phyloP scores from a whole-genome alignment of 371 early-diverging fungal species.

The Mortierella sp. region DNA sequence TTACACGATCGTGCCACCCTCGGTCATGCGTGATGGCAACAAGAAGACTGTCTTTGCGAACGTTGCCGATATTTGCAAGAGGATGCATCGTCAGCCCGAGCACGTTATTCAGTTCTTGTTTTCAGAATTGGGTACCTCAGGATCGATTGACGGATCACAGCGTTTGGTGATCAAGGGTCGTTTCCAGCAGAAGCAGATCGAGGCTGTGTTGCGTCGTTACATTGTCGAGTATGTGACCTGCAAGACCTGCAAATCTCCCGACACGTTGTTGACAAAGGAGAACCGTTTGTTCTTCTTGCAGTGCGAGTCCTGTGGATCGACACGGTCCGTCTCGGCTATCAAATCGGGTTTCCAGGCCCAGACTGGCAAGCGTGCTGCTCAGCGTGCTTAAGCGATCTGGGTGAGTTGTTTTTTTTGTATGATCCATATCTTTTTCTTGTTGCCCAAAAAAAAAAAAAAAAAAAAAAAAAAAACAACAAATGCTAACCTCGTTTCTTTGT shows the following conservation, averaged over 20 bases:
- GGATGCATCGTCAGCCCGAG: conserved; percentile 96
- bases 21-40: conserved; percentile 92
- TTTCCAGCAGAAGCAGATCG: conserved; percentile 99
- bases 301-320: conserved; percentile 98
- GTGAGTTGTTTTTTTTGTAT: conserved; percentile 19
- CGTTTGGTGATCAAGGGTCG: conserved; percentile 98
- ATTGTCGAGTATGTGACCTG: conserved; percentile 99
- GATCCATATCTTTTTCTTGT: neutral
- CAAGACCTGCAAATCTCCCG: conserved; percentile 98
- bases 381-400: conserved; percentile 52
- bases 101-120: conserved; percentile 99
- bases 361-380: conserved; percentile 71
- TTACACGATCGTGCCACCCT: conserved; percentile 95
- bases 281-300: conserved; percentile 98
- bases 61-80: conserved; percentile 91
- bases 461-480: no score
- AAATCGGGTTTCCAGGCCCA: conserved; percentile 99
- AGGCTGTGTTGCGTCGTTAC: conserved; percentile 97
- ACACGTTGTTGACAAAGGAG: conserved; percentile 97
- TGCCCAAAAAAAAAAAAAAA: no score
- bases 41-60: conserved; percentile 98
- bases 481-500: neutral
- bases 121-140: conserved; percentile 98
- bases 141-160: conserved; percentile 95
- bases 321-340: conserved; percentile 97